These are phyloP conservation scores for Leishmania lainsoni DNA, from an alignment of 208 protist species.

Conservation along the genomic window DNA sequence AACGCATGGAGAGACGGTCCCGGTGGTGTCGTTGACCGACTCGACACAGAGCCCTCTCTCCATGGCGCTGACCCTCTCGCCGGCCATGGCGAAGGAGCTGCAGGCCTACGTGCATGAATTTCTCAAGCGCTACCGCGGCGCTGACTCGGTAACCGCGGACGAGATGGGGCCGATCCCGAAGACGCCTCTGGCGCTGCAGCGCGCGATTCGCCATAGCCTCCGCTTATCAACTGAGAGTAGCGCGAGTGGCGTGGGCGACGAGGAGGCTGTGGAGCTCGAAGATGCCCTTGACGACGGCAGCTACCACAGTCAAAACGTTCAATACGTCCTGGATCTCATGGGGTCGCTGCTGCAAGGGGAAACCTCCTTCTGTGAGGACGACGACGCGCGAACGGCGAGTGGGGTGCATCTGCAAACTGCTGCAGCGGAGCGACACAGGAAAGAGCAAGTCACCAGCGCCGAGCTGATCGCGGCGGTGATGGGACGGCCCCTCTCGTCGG, in stretches of 20 bases:
- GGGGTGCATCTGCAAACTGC: neutral
- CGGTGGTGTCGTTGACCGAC: neutral
- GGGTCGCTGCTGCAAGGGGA: slow-evolving; percentile 42
- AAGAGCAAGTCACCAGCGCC: slow-evolving; percentile 9
- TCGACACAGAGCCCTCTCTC: neutral
- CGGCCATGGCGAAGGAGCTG: slow-evolving; percentile 29
- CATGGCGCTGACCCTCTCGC: slow-evolving; percentile 1
- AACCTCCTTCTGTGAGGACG: slow-evolving; percentile 29
- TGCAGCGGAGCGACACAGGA: slow-evolving; percentile 3
- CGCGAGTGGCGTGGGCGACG: neutral
- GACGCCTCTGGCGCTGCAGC: slow-evolving; percentile 31
- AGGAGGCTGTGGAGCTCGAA: slow-evolving; percentile 24
- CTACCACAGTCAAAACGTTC: slow-evolving; percentile 70
- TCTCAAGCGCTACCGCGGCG: slow-evolving; percentile 29
- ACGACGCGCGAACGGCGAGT: neutral
- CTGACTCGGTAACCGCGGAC: slow-evolving; percentile 11
- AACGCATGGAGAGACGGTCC: neutral
- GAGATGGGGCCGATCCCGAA: slow-evolving; percentile 26
- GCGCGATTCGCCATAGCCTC: slow-evolving; percentile 22
- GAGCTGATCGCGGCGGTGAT: slow-evolving; percentile 26
- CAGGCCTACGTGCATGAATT: slow-evolving; percentile 33
- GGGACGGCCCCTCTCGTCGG: neutral
- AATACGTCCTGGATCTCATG: slow-evolving; percentile 62
- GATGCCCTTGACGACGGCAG: slow-evolving; percentile 52
- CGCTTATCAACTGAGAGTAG: slow-evolving; percentile 10